Percentiles rank a stretch among this genome's conserved stretches.
Conservation (phyloP, 1,284 basidiomycete species). For the Albatrellus sp. region DNA sequence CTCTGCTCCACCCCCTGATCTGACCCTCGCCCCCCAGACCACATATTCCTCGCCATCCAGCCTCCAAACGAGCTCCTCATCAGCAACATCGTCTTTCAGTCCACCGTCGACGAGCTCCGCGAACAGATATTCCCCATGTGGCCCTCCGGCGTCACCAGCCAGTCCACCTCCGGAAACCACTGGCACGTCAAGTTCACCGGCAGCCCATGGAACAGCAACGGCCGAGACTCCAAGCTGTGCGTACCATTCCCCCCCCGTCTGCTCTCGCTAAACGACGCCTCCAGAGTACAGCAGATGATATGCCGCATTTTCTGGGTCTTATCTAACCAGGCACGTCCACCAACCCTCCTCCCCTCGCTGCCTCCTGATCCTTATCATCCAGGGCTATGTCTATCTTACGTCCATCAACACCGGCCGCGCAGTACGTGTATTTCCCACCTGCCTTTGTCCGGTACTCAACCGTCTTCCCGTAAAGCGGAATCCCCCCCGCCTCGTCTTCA, state of each 20-base stretch:
- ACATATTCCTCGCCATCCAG: conserved; percentile 22
- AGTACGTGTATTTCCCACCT: neutral
- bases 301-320: conserved; percentile 28
- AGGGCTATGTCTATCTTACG: conserved; percentile 45
- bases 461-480: conserved; percentile 17
- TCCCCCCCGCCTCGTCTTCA: conserved; percentile 48
- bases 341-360: conserved; percentile 3
- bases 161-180: conserved; percentile 18
- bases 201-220: conserved; percentile 31
- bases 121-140: conserved; percentile 32
- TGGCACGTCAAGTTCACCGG: conserved; percentile 31
- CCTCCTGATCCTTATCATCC: neutral
- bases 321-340: conserved; percentile 22
- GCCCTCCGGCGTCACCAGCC: conserved; percentile 27
- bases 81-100: conserved; percentile 24
- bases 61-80: conserved; percentile 27
- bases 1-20: no score
- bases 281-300: conserved; percentile 31
- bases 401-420: conserved; percentile 42
- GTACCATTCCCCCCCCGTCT: conserved; percentile 7
- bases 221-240: conserved; percentile 29
- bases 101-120: conserved; percentile 26
- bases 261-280: neutral
- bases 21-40: conserved; percentile 14
- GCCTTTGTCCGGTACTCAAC: neutral